Evolutionary conservation across 768 basidiomycete genomes (phyloP).

Genomic region (Mycena vitilis): DNA sequence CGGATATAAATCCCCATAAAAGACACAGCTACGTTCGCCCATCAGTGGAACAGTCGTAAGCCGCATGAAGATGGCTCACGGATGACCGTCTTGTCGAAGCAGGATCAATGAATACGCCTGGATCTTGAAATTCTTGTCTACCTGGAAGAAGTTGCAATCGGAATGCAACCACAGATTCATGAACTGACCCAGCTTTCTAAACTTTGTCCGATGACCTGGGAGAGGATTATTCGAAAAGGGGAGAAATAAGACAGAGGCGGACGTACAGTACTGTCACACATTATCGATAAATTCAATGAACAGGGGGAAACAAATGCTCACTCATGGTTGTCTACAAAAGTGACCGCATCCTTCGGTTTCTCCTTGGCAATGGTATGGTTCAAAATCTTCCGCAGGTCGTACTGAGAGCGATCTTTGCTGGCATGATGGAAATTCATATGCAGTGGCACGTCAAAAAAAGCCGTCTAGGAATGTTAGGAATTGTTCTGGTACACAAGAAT

Average conservation of each 20-base stretch:
- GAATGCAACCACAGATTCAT: conserved; percentile 3
- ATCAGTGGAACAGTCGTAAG: conserved; percentile 6
- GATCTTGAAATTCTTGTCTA: conserved; percentile 75
- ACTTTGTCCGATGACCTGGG: conserved; percentile 71
- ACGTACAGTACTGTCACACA: conserved; percentile 72
- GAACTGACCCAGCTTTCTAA: conserved; percentile 84
- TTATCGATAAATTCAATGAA: conserved; percentile 9
- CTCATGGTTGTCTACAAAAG: conserved; percentile 94
- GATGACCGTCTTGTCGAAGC: conserved; percentile 75
- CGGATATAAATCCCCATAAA: conserved; percentile 86
- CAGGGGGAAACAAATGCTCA: conserved; percentile 49
- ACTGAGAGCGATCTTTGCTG: conserved; percentile 71
- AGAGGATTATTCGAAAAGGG: not conserved
- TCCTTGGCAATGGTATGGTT: conserved; percentile 73
- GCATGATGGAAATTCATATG: conserved; percentile 88
- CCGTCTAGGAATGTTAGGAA: conserved; percentile 63
- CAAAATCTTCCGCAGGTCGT: conserved; percentile 82
- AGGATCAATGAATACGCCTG: conserved; percentile 88
- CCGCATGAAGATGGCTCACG: conserved; percentile 60
- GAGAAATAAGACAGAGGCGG: not conserved
- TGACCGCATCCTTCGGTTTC: conserved; percentile 85
- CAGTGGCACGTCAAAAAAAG: conserved; percentile 93
- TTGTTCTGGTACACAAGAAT: conserved; percentile 18
- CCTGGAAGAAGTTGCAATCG: conserved; percentile 53
- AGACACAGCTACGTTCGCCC: conserved; percentile 73